A percentile compares a stretch with the other conserved stretches of the same genome.
Evolutionary conservation across 2,329 filamentous ascomycete genomes (phyloP).

Genomic region (Cytospora paraplurivora): DNA sequence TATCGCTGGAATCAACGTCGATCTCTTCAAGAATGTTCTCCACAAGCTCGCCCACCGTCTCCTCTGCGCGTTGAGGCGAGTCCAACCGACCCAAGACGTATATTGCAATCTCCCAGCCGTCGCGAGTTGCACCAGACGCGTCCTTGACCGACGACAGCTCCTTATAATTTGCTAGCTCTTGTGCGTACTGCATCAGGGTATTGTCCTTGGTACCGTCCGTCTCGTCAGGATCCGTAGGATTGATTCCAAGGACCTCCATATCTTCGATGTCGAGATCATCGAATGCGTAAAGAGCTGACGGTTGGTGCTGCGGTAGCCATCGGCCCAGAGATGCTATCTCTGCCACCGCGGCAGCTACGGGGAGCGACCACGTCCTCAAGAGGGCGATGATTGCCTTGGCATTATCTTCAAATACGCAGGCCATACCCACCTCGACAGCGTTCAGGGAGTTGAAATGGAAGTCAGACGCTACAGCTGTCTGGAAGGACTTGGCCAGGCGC

Average conservation of each 20-base stretch:
- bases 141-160: constrained; percentile 44
- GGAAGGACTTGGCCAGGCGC: constrained; percentile 71
- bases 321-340: constrained; percentile 82
- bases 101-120: constrained; percentile 90
- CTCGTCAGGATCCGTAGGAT: constrained; percentile 58
- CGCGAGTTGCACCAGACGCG: constrained; percentile 45
- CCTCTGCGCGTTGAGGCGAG: constrained; percentile 68
- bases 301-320: constrained; percentile 70
- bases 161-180: constrained; percentile 61
- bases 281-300: constrained; percentile 56
- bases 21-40: constrained; percentile 62
- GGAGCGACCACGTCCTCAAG: constrained; percentile 77
- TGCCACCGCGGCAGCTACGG: constrained; percentile 74
- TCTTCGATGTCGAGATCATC: constrained; percentile 80
- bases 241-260: constrained; percentile 77
- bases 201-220: constrained; percentile 74
- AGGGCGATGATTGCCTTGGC: constrained; percentile 74
- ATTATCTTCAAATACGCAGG: constrained; percentile 81
- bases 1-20: constrained; percentile 66
- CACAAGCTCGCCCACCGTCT: constrained; percentile 73
- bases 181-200: constrained; percentile 75
- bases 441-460: constrained; percentile 78
- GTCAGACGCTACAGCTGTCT: constrained; percentile 67
- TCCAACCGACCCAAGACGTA: constrained; percentile 82
- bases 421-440: constrained; percentile 77